Conservation (phyloP, 2,329 filamentous ascomycete species). For the Neonectria coccinea region DNA sequence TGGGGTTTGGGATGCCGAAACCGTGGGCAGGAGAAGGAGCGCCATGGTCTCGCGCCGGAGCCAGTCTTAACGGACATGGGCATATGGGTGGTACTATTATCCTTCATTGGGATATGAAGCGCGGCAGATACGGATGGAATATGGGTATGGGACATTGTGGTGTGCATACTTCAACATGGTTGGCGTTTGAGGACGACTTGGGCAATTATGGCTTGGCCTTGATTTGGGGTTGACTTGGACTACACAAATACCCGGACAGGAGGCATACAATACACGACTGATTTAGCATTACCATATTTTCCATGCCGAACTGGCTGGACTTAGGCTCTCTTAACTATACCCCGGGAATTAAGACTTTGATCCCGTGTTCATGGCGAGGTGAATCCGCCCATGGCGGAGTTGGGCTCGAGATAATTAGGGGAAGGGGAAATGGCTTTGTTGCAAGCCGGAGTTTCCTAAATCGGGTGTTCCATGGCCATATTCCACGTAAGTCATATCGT, state of each 20-base stretch:
- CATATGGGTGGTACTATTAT: slow-evolving; percentile 12
- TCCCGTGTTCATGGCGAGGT: neutral
- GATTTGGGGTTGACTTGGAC: slow-evolving; percentile 15
- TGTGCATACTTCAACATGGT: slow-evolving; percentile 17
- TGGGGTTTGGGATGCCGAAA: slow-evolving; percentile 69
- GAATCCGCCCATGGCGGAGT: neutral
- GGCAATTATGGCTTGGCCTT: slow-evolving; percentile 1
- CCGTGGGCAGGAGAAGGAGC: slow-evolving; percentile 60
- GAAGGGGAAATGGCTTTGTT: neutral
- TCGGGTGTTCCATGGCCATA: neutral
- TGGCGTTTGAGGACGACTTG: slow-evolving; percentile 41
- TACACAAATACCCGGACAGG: slow-evolving; percentile 37
- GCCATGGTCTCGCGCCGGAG: slow-evolving; percentile 50
- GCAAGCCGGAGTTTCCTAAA: neutral
- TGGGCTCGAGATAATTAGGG: neutral
- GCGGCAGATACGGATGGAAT: neutral
- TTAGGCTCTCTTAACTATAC: slow-evolving; percentile 19
- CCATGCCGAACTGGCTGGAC: slow-evolving; percentile 10
- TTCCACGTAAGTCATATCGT: neutral
- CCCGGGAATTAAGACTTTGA: neutral
- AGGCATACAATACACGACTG: slow-evolving; percentile 18
- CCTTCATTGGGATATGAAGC: neutral
- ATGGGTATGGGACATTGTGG: slow-evolving; percentile 8
- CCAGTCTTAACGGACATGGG: slow-evolving; percentile 28
- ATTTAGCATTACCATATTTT: slow-evolving; percentile 10